Evolutionary conservation across 805 yeast species (phyloP), one percentile per base, ranked within the genome.

Genomic region (Spathaspora hagerdaliae): DNA sequence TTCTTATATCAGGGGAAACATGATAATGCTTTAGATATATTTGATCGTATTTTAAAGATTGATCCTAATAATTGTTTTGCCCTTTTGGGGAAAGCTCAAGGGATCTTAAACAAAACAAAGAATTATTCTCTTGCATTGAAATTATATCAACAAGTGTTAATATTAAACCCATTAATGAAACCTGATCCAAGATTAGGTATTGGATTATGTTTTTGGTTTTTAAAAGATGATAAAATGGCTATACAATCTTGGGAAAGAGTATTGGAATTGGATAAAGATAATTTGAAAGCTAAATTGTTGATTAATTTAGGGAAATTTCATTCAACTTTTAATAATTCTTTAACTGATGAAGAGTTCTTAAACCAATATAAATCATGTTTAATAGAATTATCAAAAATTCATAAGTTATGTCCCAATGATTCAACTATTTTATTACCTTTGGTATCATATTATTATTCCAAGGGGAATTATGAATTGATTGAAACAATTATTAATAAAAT

Each of bases 171-270:
- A 2, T 61, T 85, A 33, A 68, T 85, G 54, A 78, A 78, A 54
- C 97, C 98, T 5, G 97, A 92, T 67, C 95, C 97, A 14, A 76
- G 99, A 64, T 77, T 94, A 49, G 99, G 98, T 27, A 81, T 92
- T 49, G 99, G 99, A 32, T 69, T 94, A 52, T 91, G 97, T 64
- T 92, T 83, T 60, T 94, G 97, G 97, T 79, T 79, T 49, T 69
- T 94, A 50, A 85, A 85, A 43, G 96, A 88, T 61, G 78, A 79
- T 51, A 77, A 77, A 42, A 77, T 88, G 70, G 98, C 99, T 0
- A 58, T 77, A 6, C 69, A 71, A 41, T 85, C 98, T 0, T 94
- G 98, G 97, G 77, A 79, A 50, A 78, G 97, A 57, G 77, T 88
- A 1, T 65, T 82, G 31, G 85, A 83, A 59, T 64, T 92, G 36